phyloP scores from a whole-genome alignment of 768 basidiomycete genomes.

The Jaapia argillacea region DNA sequence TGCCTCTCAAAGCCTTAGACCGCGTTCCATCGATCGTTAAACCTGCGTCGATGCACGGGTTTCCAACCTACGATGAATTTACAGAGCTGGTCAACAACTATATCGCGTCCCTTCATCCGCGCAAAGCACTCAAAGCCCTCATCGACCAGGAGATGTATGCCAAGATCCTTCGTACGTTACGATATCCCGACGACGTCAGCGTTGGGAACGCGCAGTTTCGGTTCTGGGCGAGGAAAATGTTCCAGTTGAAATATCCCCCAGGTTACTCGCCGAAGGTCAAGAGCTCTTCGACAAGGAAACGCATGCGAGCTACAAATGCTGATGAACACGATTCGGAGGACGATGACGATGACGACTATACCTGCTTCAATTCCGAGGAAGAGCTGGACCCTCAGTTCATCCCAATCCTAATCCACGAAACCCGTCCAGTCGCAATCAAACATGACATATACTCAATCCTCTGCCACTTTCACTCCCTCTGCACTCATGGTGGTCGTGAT shows the following conservation, averaged over 20 bases:
- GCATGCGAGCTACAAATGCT: no score
- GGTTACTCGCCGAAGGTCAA: no score
- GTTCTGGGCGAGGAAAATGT: conserved; percentile 82
- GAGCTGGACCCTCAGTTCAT: conserved; percentile 9
- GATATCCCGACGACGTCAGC: conserved; percentile 35
- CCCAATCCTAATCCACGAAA: conserved; percentile 54
- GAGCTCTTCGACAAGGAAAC: no score
- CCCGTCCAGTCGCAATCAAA: conserved; percentile 63
- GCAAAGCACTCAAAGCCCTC: conserved; percentile 59
- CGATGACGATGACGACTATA: conserved; percentile 2
- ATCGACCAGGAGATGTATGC: conserved; percentile 65
- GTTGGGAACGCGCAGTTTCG: conserved; percentile 58
- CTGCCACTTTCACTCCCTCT: conserved; percentile 57
- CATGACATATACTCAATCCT: conserved; percentile 75
- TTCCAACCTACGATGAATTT: neutral
- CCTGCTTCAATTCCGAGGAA: conserved; percentile 10
- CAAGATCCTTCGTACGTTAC: conserved; percentile 60
- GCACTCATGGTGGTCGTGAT: conserved; percentile 70
- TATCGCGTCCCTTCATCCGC: conserved; percentile 43
- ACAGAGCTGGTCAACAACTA: conserved; percentile 22
- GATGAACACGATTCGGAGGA: no score
- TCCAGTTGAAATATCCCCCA: conserved; percentile 32
- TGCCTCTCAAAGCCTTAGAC: no score
- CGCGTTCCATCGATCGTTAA: no score
- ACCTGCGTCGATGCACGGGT: no score